Evolutionary conservation across 192 early-diverging fungal genomes (phyloP).

Genomic region (Podila minutissima): DNA sequence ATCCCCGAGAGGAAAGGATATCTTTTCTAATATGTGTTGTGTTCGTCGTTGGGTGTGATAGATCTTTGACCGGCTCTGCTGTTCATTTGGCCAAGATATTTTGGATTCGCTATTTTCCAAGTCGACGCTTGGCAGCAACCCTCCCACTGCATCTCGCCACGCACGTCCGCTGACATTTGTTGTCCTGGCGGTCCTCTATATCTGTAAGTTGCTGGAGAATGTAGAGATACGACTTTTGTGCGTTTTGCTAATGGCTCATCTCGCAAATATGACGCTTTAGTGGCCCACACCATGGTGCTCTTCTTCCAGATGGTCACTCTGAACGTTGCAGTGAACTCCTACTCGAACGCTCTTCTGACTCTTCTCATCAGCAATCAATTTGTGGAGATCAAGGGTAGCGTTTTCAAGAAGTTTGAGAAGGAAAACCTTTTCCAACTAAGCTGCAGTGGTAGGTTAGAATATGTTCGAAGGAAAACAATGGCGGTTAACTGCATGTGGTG

Average conservation of each 20-base stretch:
- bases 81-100: constrained; percentile 94
- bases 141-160: constrained; percentile 51
- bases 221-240: background rate
- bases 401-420: constrained; percentile 97
- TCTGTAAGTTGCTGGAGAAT: constrained; percentile 58
- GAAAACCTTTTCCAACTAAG: constrained; percentile 96
- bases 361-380: constrained; percentile 97
- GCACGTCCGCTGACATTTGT: constrained; percentile 69
- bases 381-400: constrained; percentile 97
- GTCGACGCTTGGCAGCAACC: constrained; percentile 62
- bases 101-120: constrained; percentile 94
- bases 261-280: constrained; percentile 18
- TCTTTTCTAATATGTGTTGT: background rate
- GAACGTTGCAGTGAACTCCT: constrained; percentile 96
- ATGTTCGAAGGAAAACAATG: background rate
- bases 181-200: constrained; percentile 83
- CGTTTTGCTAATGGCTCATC: background rate
- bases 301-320: constrained; percentile 97
- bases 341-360: constrained; percentile 94
- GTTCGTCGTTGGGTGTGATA: constrained; percentile 10
- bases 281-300: constrained; percentile 88
- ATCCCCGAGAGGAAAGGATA: no score
- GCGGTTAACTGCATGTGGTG: background rate
- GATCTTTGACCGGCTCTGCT: constrained; percentile 93
- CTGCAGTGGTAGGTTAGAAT: constrained; percentile 76